Conservation (phyloP, 2,329 filamentous ascomycete genomes). For the Aureobasidium melanogenum region DNA sequence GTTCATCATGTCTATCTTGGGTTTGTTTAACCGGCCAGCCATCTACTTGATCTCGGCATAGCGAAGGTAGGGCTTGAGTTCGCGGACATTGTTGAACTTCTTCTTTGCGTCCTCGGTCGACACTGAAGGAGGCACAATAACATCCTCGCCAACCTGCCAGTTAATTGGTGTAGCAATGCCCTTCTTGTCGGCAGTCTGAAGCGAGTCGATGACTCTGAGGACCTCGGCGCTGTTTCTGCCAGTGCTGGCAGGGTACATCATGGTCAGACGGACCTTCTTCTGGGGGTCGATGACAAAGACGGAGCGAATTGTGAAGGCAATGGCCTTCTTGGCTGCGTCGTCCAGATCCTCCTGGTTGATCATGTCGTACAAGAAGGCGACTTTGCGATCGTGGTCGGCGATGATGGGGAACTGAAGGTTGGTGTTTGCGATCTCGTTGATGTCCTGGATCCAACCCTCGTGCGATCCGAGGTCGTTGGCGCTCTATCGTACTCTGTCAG, state of each 20-base stretch:
- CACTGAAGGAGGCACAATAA: slow-evolving; percentile 79
- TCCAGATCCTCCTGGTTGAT: slow-evolving; percentile 27
- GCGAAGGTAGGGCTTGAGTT: slow-evolving; percentile 60
- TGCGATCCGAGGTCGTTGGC: slow-evolving; percentile 82
- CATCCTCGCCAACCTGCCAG: slow-evolving; percentile 63
- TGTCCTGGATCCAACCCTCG: slow-evolving; percentile 81
- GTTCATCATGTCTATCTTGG: background rate
- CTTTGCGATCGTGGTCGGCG: slow-evolving; percentile 39
- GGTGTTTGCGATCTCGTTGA: slow-evolving; percentile 38
- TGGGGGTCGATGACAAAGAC: slow-evolving; percentile 91
- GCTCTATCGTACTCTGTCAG: slow-evolving; percentile 28
- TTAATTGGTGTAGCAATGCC: slow-evolving; percentile 57
- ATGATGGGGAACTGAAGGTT: slow-evolving; percentile 42
- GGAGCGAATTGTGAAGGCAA: slow-evolving; percentile 88
- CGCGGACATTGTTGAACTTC: slow-evolving; percentile 57
- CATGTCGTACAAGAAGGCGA: slow-evolving; percentile 43
- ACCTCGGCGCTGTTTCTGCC: slow-evolving; percentile 55
- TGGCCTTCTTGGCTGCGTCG: slow-evolving; percentile 34
- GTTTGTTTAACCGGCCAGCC: background rate
- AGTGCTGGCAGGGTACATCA: slow-evolving; percentile 86
- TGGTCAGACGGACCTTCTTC: slow-evolving; percentile 87
- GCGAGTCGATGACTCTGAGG: slow-evolving; percentile 48
- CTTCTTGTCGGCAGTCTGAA: slow-evolving; percentile 71
- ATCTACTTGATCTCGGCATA: slow-evolving; percentile 45
- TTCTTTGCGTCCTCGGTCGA: slow-evolving; percentile 78